Evolutionary conservation across 2,329 filamentous ascomycete species (phyloP), one percentile per base, ranked within the genome.

Genomic region (Monosporascus sp.): DNA sequence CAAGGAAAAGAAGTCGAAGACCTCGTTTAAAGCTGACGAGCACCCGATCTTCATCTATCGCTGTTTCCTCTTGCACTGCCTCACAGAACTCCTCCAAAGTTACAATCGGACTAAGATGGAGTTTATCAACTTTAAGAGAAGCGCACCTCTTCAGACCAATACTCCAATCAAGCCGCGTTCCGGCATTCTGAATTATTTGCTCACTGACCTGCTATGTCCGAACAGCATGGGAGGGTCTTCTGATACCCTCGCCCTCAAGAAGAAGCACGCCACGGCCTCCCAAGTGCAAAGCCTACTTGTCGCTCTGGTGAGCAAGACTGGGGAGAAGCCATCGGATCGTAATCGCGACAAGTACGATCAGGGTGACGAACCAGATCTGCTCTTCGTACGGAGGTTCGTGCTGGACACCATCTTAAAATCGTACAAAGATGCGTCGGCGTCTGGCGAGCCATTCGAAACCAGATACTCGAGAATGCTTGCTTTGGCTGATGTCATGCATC

Each of bases 121-220:
- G 68, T 97, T 99, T 68, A 97, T 99, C 76, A 97, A 97, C 70
- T 99, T 97, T 75, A 97, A 95, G 61, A 87, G 93, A 56, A 96
- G 92, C 66, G 87, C 90, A 7, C 90, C 93, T 47, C 81, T 91
- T 45, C 87, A 90, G 61, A 87, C 87, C 11, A 86, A 85, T 51
- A 97, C 94, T 1, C 94, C 94, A 5, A 92, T 95, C 17, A 97
- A 97, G 71, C 94, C 94, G 52, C 86, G 94, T 41, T 92, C 93
- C 11, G 91, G 89, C 58, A 88, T 97, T 44, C 77, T 99, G 58
- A 97, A 97, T 69, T 99, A 99, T 66, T 79, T 99, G 37, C 83
- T 99, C 48, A 91, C 89, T 62, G 88, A 88, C 55, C 77, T 99
- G 19, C 74, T 88, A 14, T 81, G 83, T 65, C 69, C 78, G 61